Base-by-base conservation (phyloP, 371 early-diverging fungal species). In the Apophysomyces trapeziformis region DNA sequence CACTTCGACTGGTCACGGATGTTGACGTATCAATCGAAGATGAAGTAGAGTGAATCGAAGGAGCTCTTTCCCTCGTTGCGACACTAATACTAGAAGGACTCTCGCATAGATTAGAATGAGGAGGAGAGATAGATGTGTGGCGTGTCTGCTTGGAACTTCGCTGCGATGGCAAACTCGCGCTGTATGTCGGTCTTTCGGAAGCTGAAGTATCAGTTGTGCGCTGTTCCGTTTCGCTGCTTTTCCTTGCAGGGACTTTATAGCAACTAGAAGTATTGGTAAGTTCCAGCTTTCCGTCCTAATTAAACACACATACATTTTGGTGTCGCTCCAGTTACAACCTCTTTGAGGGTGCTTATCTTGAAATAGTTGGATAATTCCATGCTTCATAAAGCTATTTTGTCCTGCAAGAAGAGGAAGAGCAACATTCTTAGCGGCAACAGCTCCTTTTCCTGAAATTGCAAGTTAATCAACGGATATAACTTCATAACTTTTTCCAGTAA, bases 361-460 rank as follows among this genome's bases (percentile, higher is more conserved):
- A 57, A 92, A 92, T 0, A 92, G 66, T 54, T 92, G 93, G 26
- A 87, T 84, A 71, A 93, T 85, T 50, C 93, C 84, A 79, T 93
- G 83, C 79, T 93, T 80, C 92, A 87, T 89, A 60, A 86, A 89
- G 18, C 82, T 85, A 47, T 85, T 85, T 67, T 89, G 88, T 0
- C 90, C 87, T 7, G 86, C 85, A 35, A 86, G 72, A 39, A 89
- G 67, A 0, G 89, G 88, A 2, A 90, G 71, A 6, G 89, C 90
- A 6, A 90, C 87, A 72, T 92, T 92, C 67, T 88, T 88, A 38
- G 90, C 86, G 35, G 90, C 92, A 1, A 92, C 69, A 0, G 95
- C 94, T 43, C 90, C 91, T 68, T 89, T 86, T 36, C 92, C 76
- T 74, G 84, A 32, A 41, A 21, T 50, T 7, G 4, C 5, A 7